Percentiles rank a stretch among this genome's conserved stretches.
phyloP scores from a whole-genome alignment of 1,139 yeast genomes.

The Zygoascus sp. region DNA sequence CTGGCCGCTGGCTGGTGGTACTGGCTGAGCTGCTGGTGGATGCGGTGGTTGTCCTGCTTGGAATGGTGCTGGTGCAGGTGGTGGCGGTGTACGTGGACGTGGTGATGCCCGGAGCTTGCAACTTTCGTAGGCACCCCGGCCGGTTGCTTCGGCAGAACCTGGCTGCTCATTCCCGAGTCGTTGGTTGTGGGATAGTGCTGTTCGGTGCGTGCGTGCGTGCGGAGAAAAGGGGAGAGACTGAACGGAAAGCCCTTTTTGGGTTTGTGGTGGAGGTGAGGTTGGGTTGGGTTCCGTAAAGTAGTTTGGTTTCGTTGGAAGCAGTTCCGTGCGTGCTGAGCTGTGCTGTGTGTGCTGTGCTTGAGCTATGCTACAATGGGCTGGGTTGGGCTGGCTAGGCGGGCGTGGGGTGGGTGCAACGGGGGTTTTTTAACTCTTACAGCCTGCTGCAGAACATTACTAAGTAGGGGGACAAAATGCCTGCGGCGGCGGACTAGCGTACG shows the following conservation, averaged over 20 bases:
- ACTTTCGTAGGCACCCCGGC: neutral
- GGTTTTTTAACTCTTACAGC: too few relatives aligned
- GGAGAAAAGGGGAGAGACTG: neutral
- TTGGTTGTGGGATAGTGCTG: neutral
- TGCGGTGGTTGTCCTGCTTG: conserved; percentile 25
- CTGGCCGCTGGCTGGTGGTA: conserved; percentile 1
- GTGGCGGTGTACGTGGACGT: conserved; percentile 1
- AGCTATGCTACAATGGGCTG: too few relatives aligned
- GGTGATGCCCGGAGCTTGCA: conserved; percentile 2
- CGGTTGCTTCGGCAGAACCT: conserved; percentile 4
- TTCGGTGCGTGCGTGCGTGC: neutral
- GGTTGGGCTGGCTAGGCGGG: too few relatives aligned
- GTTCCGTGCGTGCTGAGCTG: too few relatives aligned
- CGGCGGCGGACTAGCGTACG: too few relatives aligned
- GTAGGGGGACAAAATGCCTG: too few relatives aligned
- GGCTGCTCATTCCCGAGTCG: conserved; percentile 7
- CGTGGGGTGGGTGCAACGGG: too few relatives aligned
- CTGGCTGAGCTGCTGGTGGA: conserved; percentile 9
- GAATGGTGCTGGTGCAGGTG: conserved; percentile 20
- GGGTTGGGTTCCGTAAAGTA: too few relatives aligned
- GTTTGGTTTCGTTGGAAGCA: too few relatives aligned
- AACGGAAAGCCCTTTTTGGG: too few relatives aligned
- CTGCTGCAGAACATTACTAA: too few relatives aligned
- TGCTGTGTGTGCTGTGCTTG: too few relatives aligned
- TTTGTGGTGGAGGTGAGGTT: neutral